Evolutionary conservation across 192 early-diverging fungal genomes (phyloP), one percentile per base, ranked within the genome.

Genomic region (Rhizophagus sp.): DNA sequence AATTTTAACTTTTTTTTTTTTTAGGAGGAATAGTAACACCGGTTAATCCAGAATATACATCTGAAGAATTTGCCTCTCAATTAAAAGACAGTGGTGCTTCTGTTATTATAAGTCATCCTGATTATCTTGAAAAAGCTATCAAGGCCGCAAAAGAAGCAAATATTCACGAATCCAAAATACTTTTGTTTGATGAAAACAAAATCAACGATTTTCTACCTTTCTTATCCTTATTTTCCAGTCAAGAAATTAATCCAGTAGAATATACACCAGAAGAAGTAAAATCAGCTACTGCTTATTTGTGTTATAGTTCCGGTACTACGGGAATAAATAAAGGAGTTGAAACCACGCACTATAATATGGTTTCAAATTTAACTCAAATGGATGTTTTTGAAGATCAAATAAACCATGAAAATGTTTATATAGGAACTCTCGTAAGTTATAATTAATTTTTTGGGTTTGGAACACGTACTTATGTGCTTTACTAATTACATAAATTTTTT

Each of bases 321-420:
- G 91, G 94, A 25, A 87, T 80, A 66, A 91, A 94, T 47, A 98
- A 98, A 82, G 95, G 95, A 78, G 96, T 98, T n/a, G 86, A 89
- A 69, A 90, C 94, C 3, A 95, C 92, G 30, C 95, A 97, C 73
- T 79, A 82, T 12, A 97, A 96, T 85, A 89, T 96, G 82, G 92
- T 95, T 13, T 87, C 95, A 47, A 97, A 97, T 78, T 84, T 91
- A 24, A 25, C 84, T 44, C 92, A 94, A 76, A 85, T 90, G 30
- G 75, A 81, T 5, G 68, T 79, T 13, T 81, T 90, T 72, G 90
- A 93, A 79, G 9, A 30, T 79, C 62, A 70, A 77, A 73, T 75
- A 39, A 25, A 27, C 25, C 44, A 62, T 70, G 85, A 65, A 4
- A 83, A 83, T 62, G 41, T 80, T 81, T 62, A 81, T 27, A 84